Percentiles rank a stretch among this genome's conserved stretches.
These are phyloP conservation scores for Corchorus capsularis DNA, from an alignment of 345 rosid species.

Conservation along the genomic window DNA sequence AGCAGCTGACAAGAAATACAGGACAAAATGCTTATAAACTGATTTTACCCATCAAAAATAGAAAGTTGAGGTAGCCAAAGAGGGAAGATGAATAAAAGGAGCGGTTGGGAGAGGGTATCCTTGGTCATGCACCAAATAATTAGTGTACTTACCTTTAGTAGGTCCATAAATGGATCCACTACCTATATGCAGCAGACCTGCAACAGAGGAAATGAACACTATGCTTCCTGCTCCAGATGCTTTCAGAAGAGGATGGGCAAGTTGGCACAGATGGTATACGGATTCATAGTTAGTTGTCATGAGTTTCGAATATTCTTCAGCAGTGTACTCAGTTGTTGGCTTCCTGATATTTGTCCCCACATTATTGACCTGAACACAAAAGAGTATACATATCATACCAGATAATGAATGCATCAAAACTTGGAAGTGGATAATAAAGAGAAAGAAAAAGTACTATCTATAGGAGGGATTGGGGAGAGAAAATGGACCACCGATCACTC, in stretches of 20 bases:
- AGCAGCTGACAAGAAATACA: constrained; percentile 49
- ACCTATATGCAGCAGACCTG: constrained; percentile 45
- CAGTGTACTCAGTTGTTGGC: constrained; percentile 68
- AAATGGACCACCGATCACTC: not conserved
- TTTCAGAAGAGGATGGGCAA: constrained; percentile 84
- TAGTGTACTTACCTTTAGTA: constrained; percentile 57
- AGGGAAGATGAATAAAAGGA: not conserved
- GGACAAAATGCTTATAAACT: not conserved
- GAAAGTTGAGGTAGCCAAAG: not conserved
- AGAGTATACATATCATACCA: not conserved
- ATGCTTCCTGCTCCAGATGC: constrained; percentile 78
- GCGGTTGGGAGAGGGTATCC: not conserved
- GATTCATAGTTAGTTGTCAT: constrained; percentile 79
- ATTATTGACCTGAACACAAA: constrained; percentile 68
- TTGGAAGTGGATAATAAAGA: not conserved
- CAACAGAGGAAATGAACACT: constrained; percentile 86
- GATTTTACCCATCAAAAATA: not conserved
- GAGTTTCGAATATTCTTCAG: constrained; percentile 60
- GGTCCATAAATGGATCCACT: constrained; percentile 74
- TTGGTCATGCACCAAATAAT: not conserved
- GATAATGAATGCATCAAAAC: not conserved
- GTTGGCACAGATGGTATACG: constrained; percentile 72
- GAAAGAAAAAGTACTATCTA: not conserved
- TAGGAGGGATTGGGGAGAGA: not conserved
- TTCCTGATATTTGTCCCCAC: constrained; percentile 84